Evolutionary conservation across 345 rosid species (phyloP).

Genomic region (Eucalyptus albens): DNA sequence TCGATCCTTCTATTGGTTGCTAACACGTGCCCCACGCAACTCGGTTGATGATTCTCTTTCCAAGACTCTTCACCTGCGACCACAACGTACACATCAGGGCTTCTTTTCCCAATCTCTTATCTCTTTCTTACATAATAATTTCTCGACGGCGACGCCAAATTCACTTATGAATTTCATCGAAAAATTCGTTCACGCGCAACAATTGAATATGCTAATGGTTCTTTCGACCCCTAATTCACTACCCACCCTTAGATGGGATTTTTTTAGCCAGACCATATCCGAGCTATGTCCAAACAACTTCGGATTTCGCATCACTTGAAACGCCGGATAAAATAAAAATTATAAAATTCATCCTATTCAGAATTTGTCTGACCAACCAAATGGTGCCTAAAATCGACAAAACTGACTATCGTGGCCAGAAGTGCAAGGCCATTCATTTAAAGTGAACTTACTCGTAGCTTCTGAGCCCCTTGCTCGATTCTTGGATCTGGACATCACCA

Average conservation of each 20-base stretch:
- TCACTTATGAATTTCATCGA: background rate
- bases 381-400: background rate
- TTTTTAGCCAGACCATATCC: too few species aligned
- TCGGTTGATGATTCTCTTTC: background rate
- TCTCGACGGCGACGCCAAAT: background rate
- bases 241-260: too few species aligned
- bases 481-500: background rate
- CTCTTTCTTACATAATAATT: background rate
- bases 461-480: background rate
- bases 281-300: background rate
- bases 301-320: too few species aligned
- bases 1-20: too few species aligned
- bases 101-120: background rate
- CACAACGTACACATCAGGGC: background rate
- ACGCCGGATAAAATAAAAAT: too few species aligned
- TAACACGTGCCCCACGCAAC: too few species aligned
- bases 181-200: background rate
- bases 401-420: background rate
- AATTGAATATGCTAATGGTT: background rate
- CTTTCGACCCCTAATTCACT: background rate
- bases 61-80: background rate
- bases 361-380: background rate
- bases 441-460: background rate
- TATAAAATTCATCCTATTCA: background rate
- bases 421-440: background rate